A percentile compares a stretch with the other conserved stretches of the same genome.
These are phyloP conservation scores for Penicillium silybi DNA, from an alignment of 495 filamentous ascomycete species.

Conservation along the genomic window DNA sequence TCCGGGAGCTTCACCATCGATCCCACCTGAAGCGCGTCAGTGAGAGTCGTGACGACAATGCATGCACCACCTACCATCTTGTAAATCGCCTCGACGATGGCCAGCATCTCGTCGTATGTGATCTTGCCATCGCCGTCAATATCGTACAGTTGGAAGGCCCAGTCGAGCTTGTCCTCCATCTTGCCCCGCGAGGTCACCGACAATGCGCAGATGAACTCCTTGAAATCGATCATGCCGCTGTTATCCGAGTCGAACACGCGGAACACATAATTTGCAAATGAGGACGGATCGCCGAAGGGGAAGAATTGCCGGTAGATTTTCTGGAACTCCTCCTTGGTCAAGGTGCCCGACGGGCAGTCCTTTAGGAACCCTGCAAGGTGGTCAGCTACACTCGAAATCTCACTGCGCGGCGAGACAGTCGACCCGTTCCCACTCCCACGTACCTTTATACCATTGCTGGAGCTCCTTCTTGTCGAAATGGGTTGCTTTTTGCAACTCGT, in stretches of 20 bases:
- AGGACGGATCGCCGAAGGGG: constrained; percentile 93
- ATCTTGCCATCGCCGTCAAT: constrained; percentile 99
- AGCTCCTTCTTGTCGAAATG: constrained; percentile 99
- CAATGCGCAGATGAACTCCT: constrained; percentile 97
- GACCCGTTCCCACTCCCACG: constrained; percentile 5
- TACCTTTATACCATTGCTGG: constrained; percentile 99
- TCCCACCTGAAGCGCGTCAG: constrained; percentile 63
- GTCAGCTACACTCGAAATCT: not conserved
- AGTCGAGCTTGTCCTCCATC: constrained; percentile 99
- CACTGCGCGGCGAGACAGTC: not conserved
- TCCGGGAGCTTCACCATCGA: constrained; percentile 99
- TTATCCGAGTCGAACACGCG: constrained; percentile 98
- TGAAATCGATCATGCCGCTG: constrained; percentile 97
- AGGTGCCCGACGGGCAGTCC: constrained; percentile 92
- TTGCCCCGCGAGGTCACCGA: constrained; percentile 95
- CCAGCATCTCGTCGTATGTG: constrained; percentile 97
- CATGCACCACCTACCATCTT: constrained; percentile 74
- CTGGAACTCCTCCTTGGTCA: constrained; percentile 97
- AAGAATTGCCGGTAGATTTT: constrained; percentile 99
- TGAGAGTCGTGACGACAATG: not conserved
- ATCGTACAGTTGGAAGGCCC: constrained; percentile 99
- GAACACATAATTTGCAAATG: constrained; percentile 98
- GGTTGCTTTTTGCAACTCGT: constrained; percentile 90
- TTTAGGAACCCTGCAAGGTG: constrained; percentile 79
- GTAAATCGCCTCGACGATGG: constrained; percentile 98